Evolutionary conservation across 371 early-diverging fungal species (phyloP).

Genomic region (Rhizopus arrhizus): DNA sequence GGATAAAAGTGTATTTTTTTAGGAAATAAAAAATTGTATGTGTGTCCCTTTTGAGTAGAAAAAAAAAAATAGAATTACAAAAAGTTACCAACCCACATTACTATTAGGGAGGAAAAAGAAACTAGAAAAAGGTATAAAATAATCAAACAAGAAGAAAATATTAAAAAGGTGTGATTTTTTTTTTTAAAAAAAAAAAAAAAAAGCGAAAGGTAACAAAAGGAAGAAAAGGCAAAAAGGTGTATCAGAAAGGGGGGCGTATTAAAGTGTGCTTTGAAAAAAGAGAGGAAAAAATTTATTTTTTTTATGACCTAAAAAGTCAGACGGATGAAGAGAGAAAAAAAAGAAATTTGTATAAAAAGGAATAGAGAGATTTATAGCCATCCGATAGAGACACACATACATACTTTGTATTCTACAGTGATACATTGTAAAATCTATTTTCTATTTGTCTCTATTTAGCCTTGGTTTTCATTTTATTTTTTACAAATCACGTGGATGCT

Average conservation of each 20-base stretch:
- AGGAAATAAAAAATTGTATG: background rate
- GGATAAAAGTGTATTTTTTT: background rate
- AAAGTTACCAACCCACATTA: slow-evolving; percentile 24
- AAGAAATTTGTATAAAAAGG: no score
- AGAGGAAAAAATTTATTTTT: no score
- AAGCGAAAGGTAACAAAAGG: background rate
- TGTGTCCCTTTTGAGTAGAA: no score
- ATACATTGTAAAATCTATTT: background rate
- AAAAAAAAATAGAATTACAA: background rate
- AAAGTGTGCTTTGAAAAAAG: no score
- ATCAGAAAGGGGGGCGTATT: background rate
- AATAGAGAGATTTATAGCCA: background rate
- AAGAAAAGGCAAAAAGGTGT: background rate
- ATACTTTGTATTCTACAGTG: no score
- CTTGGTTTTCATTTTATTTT: background rate
- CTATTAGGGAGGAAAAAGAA: background rate
- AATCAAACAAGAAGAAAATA: background rate
- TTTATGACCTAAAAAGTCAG: no score
- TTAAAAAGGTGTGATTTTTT: background rate
- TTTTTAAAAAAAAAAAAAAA: background rate
- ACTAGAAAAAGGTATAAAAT: background rate
- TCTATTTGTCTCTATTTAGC: background rate
- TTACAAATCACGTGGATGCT: background rate
- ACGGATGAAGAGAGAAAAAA: background rate
- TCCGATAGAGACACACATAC: no score